phyloP scores from a whole-genome alignment of 2,329 filamentous ascomycete genomes.

The Aspergillus transmontanensis region DNA sequence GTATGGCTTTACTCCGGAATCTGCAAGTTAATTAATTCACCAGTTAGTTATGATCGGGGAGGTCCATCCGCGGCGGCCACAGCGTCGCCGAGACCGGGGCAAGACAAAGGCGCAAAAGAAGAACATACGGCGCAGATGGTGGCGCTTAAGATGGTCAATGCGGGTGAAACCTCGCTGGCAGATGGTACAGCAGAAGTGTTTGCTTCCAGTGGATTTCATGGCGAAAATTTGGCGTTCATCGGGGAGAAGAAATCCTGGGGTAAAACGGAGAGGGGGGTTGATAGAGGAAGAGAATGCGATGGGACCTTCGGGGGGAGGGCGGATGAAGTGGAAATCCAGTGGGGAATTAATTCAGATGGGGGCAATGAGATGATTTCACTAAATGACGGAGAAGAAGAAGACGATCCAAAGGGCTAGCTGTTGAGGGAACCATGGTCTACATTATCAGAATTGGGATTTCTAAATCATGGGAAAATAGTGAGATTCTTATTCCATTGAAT shows the following conservation, averaged over 20 bases:
- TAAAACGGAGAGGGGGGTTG: slow-evolving; percentile 16
- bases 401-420: not conserved
- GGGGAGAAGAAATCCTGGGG: slow-evolving; percentile 26
- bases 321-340: not conserved
- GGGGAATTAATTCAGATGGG: not conserved
- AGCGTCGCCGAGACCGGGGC: not conserved
- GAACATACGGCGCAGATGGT: slow-evolving; percentile 49
- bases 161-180: slow-evolving; percentile 51
- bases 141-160: slow-evolving; percentile 52
- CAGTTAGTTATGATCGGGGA: slow-evolving; percentile 7
- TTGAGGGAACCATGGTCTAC: not conserved
- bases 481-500: not conserved
- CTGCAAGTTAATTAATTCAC: slow-evolving; percentile 28
- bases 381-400: not conserved
- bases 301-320: not conserved
- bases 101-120: not conserved
- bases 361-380: not conserved
- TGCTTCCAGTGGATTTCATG: slow-evolving; percentile 41
- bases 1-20: slow-evolving; percentile 52
- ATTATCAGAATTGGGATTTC: not conserved
- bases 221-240: slow-evolving; percentile 19
- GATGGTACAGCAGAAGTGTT: slow-evolving; percentile 47
- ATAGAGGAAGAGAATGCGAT: slow-evolving; percentile 4
- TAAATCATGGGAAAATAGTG: not conserved
- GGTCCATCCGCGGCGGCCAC: not conserved